A percentile compares a stretch with the other conserved stretches of the same genome.
phyloP scores from a whole-genome alignment of 768 basidiomycete genomes.

The Xerocomus potaroensis region DNA sequence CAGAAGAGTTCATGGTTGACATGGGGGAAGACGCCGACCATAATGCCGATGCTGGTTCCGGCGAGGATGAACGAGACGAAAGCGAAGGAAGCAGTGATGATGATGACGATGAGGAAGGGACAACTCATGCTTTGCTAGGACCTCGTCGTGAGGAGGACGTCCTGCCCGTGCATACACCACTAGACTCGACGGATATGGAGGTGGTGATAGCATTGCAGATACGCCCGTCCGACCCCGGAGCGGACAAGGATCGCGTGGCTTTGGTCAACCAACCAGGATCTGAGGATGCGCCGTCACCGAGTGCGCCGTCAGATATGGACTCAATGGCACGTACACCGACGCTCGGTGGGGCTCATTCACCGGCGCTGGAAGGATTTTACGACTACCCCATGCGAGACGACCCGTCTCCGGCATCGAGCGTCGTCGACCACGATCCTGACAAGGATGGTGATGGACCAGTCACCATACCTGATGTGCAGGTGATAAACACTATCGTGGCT shows the following conservation, averaged over 20 bases:
- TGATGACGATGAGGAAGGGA: conserved; percentile 27
- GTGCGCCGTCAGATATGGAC: conserved; percentile 26
- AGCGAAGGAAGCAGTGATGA: conserved; percentile 39
- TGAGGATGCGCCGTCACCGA: conserved; percentile 20
- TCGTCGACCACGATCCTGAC: conserved; percentile 19
- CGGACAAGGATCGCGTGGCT: neutral
- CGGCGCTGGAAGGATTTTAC: conserved; percentile 21
- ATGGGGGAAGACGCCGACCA: conserved; percentile 13
- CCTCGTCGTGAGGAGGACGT: conserved; percentile 1
- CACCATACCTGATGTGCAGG: neutral
- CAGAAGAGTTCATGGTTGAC: conserved; percentile 40
- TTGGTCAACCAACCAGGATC: neutral
- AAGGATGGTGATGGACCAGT: conserved; percentile 12
- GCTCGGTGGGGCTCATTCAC: conserved; percentile 16
- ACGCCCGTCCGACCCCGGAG: conserved; percentile 11
- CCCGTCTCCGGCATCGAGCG: conserved; percentile 29
- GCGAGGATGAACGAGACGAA: conserved; percentile 25
- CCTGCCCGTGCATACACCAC: neutral
- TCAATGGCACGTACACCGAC: conserved; percentile 23
- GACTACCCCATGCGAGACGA: conserved; percentile 21
- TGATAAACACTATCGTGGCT: neutral
- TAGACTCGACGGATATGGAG: conserved; percentile 1
- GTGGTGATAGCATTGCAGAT: neutral
- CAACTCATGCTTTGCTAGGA: conserved; percentile 28
- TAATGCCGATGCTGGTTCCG: neutral